phyloP scores from a whole-genome alignment of 148 eudicot species.

The Rheum nobile region DNA sequence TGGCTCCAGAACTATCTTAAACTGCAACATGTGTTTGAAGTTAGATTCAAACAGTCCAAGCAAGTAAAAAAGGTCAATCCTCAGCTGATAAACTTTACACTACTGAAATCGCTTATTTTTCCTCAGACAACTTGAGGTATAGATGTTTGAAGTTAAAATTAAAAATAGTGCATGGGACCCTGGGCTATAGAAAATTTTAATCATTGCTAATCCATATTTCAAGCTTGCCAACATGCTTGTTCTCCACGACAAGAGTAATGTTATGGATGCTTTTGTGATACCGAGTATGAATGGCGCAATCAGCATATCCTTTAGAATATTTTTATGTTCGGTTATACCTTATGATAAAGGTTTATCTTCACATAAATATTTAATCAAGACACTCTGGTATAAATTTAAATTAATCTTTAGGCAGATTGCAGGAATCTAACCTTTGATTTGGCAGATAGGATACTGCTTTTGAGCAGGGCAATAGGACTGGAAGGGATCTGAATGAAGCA shows the following conservation, averaged over 20 bases:
- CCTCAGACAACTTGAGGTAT: background rate
- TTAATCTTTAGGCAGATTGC: background rate
- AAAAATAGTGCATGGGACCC: background rate
- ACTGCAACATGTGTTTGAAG: slow-evolving; percentile 25
- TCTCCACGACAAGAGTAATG: background rate
- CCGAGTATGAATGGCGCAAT: background rate
- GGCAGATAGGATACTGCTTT: slow-evolving; percentile 73
- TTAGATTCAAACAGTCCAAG: background rate
- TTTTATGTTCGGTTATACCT: background rate
- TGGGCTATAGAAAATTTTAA: background rate
- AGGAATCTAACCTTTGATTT: slow-evolving; percentile 58
- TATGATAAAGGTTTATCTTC: background rate
- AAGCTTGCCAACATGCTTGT: background rate
- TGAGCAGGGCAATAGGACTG: slow-evolving; percentile 52
- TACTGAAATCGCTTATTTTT: background rate
- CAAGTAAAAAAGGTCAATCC: background rate
- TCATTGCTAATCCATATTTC: background rate
- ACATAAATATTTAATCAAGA: background rate
- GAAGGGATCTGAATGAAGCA: slow-evolving; percentile 61
- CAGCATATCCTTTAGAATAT: background rate
- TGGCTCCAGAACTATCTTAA: slow-evolving; percentile 69
- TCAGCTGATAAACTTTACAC: background rate
- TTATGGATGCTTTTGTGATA: background rate
- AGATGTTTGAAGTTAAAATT: background rate
- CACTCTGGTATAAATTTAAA: background rate